phyloP scores from a whole-genome alignment of 495 filamentous ascomycete genomes.

The Penicillium silybi region DNA sequence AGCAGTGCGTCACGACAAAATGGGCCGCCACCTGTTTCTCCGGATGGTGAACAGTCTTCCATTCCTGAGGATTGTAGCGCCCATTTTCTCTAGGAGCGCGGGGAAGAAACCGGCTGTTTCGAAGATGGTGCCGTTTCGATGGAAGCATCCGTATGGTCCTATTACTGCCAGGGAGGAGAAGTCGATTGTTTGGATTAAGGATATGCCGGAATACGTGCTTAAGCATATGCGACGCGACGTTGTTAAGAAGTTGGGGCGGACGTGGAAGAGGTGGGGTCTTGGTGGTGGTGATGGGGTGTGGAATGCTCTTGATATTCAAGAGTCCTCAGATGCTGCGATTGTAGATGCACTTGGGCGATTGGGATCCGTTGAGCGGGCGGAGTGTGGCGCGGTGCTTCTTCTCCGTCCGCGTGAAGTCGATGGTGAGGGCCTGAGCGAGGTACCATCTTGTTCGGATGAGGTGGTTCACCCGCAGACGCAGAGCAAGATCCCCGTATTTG shows the following conservation, averaged over 20 bases:
- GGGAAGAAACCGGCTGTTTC: slow-evolving; percentile 18
- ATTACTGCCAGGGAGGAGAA: slow-evolving; percentile 21
- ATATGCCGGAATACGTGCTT: slow-evolving; percentile 64
- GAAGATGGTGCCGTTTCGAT: slow-evolving; percentile 32
- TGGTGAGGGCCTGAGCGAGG: background rate
- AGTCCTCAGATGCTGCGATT: slow-evolving; percentile 27
- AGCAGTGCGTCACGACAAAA: background rate
- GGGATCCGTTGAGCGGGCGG: slow-evolving; percentile 26
- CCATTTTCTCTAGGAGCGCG: background rate
- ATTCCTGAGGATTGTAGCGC: slow-evolving; percentile 18
- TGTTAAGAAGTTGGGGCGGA: slow-evolving; percentile 34
- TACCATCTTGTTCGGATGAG: slow-evolving; percentile 15
- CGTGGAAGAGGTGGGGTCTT: slow-evolving; percentile 17
- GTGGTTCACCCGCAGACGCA: slow-evolving; percentile 27
- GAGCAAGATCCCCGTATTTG: slow-evolving; percentile 41
- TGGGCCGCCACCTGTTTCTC: slow-evolving; percentile 18
- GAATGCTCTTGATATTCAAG: slow-evolving; percentile 25
- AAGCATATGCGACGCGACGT: slow-evolving; percentile 47
- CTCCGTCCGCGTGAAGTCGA: slow-evolving; percentile 8
- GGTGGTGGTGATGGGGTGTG: slow-evolving; percentile 31
- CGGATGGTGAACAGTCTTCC: slow-evolving; percentile 30
- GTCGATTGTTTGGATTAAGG: slow-evolving; percentile 55
- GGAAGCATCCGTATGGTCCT: slow-evolving; percentile 33
- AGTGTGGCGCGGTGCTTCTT: slow-evolving; percentile 28
- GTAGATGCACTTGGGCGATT: slow-evolving; percentile 19